phyloP scores from a whole-genome alignment of 495 filamentous ascomycete genomes.

The Podospora pseudopauciseta region DNA sequence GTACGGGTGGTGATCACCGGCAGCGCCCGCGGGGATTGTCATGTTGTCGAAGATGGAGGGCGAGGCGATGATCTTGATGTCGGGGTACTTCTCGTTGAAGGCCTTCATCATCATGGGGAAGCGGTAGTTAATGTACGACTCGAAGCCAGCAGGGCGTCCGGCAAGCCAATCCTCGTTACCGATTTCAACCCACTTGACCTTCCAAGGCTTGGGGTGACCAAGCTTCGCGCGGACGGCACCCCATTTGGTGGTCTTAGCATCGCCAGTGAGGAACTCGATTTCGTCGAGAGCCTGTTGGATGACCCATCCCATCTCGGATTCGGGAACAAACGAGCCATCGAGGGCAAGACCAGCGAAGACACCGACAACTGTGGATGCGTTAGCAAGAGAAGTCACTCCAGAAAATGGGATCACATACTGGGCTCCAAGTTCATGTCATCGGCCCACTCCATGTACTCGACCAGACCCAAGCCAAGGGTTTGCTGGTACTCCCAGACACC shows the following conservation, averaged over 20 bases:
- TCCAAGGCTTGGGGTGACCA: slow-evolving; percentile 57
- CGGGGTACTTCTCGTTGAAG: slow-evolving; percentile 55
- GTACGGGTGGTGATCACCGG: slow-evolving; percentile 43
- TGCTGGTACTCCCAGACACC: slow-evolving; percentile 61
- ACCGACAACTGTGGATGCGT: slow-evolving; percentile 18
- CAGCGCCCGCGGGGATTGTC: slow-evolving; percentile 41
- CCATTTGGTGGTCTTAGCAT: slow-evolving; percentile 52
- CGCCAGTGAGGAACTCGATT: slow-evolving; percentile 62
- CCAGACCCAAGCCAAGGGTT: slow-evolving; percentile 58
- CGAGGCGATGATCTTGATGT: slow-evolving; percentile 58
- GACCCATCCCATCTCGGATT: slow-evolving; percentile 40
- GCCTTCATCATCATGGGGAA: slow-evolving; percentile 56
- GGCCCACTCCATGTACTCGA: slow-evolving; percentile 65
- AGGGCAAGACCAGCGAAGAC: slow-evolving; percentile 64
- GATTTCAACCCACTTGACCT: slow-evolving; percentile 58
- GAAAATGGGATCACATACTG: slow-evolving; percentile 21
- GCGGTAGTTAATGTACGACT: slow-evolving; percentile 53
- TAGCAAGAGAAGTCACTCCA: neutral
- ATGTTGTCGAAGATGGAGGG: slow-evolving; percentile 42
- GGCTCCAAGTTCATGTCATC: slow-evolving; percentile 59
- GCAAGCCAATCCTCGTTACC: slow-evolving; percentile 64
- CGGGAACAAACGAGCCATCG: slow-evolving; percentile 45
- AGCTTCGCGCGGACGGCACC: slow-evolving; percentile 54
- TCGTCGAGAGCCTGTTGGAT: slow-evolving; percentile 63
- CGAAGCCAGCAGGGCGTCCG: slow-evolving; percentile 31